phyloP scores from a whole-genome alignment of 352 stramenopile species.

The Lagenidium sp. region DNA sequence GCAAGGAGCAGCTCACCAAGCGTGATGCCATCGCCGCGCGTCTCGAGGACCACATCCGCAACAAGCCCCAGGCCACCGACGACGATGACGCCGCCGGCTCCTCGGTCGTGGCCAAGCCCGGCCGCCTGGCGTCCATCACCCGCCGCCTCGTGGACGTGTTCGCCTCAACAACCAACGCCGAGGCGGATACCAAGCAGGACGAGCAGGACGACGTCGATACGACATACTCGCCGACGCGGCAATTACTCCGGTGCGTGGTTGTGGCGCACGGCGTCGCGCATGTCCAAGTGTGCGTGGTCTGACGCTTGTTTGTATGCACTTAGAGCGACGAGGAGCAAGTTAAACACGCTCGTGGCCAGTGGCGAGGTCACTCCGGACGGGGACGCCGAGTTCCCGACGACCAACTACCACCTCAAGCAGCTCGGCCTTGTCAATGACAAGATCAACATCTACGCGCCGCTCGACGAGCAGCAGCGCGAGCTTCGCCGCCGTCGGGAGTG shows the following conservation, averaged over 20 bases:
- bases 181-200: constrained; percentile 1
- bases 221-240: constrained; percentile 10
- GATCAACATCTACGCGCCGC: constrained; percentile 71
- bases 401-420: constrained; percentile 76
- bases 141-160: constrained; percentile 16
- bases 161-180: constrained; percentile 7
- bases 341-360: constrained; percentile 17
- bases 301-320: too few species aligned
- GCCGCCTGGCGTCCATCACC: constrained; percentile 11
- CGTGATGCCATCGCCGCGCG: constrained; percentile 40
- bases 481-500: constrained; percentile 52
- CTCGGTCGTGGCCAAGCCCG: too few species aligned
- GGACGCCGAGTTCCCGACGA: constrained; percentile 19
- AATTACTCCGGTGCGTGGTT: constrained; percentile 24
- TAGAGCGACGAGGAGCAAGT: constrained; percentile 26
- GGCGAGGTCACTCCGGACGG: constrained; percentile 4
- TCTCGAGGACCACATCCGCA: constrained; percentile 31
- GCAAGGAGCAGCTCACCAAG: constrained; percentile 52
- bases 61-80: constrained; percentile 16
- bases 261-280: too few species aligned
- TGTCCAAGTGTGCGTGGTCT: too few species aligned
- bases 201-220: constrained; percentile 1
- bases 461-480: constrained; percentile 55
- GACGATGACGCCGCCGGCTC: constrained; percentile 19
- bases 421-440: constrained; percentile 56